Conservation (phyloP, 768 basidiomycete species). For the Tulasnella sp. region DNA sequence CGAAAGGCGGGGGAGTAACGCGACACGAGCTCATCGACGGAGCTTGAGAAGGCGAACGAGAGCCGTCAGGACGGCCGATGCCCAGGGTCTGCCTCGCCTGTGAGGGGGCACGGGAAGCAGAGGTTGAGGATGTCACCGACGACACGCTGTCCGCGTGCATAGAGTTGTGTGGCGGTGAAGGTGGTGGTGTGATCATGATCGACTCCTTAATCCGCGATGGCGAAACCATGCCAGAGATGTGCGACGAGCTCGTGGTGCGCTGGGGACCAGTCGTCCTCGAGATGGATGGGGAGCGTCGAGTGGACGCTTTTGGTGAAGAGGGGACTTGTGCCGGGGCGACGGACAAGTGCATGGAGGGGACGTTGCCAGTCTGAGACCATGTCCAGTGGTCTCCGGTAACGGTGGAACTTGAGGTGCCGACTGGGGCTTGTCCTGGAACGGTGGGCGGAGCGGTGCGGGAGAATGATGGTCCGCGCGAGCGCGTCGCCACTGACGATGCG, state of each 20-base stretch:
- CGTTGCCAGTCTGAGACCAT: conserved; percentile 19
- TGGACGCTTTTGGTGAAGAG: conserved; percentile 15
- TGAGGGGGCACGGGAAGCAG: conserved; percentile 20
- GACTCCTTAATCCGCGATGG: conserved; percentile 19
- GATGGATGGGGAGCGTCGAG: conserved; percentile 7
- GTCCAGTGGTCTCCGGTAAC: conserved; percentile 22
- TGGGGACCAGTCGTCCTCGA: not conserved
- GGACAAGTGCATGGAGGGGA: not conserved
- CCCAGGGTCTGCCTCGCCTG: conserved; percentile 16
- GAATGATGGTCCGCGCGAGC: conserved; percentile 20
- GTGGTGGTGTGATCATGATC: conserved; percentile 28
- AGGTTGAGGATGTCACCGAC: conserved; percentile 6
- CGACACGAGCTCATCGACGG: not conserved
- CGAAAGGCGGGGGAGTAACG: conserved; percentile 27
- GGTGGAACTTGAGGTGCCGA: not conserved
- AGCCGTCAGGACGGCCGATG: conserved; percentile 2
- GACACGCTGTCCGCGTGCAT: conserved; percentile 4
- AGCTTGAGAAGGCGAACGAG: conserved; percentile 19
- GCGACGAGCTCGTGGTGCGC: conserved; percentile 12
- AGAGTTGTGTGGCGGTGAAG: conserved; percentile 22
- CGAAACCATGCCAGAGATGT: conserved; percentile 17
- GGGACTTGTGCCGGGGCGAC: not conserved
- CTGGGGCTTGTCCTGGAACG: not conserved
- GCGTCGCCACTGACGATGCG: not conserved
- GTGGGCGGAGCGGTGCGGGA: conserved; percentile 15